A percentile compares a stretch with the other conserved stretches of the same genome.
These are phyloP conservation scores for Diaporthe amygdali DNA, from an alignment of 2,329 filamentous ascomycete genomes.

Conservation along the genomic window DNA sequence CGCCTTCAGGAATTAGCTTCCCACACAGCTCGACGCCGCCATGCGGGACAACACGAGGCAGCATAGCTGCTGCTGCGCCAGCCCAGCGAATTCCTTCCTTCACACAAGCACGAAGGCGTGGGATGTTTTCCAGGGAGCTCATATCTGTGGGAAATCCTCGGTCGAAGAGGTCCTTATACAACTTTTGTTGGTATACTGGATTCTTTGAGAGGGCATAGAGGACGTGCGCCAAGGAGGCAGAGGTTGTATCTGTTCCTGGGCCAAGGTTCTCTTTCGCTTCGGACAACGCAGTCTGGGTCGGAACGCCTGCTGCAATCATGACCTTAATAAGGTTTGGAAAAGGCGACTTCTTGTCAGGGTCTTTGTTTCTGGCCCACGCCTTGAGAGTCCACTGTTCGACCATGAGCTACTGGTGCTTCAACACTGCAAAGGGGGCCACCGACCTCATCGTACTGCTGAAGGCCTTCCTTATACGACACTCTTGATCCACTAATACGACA, in stretches of 20 bases:
- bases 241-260: constrained; percentile 38
- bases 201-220: constrained; percentile 35
- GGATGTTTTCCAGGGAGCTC: constrained; percentile 30
- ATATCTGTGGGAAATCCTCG: constrained; percentile 32
- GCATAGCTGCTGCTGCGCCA: constrained; percentile 33
- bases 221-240: constrained; percentile 36
- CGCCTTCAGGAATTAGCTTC: constrained; percentile 31
- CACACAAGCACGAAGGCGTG: constrained; percentile 31
- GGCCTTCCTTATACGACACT: neutral
- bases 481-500: neutral
- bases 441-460: neutral
- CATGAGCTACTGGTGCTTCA: neutral
- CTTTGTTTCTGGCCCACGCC: neutral
- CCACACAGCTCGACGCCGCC: constrained; percentile 31
- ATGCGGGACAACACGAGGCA: constrained; percentile 32
- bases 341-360: neutral
- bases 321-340: constrained; percentile 30
- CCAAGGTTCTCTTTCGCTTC: constrained; percentile 38
- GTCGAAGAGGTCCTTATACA: constrained; percentile 30
- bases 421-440: neutral
- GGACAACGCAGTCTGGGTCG: constrained; percentile 31
- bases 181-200: constrained; percentile 29
- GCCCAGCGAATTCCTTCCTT: constrained; percentile 36
- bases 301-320: constrained; percentile 29
- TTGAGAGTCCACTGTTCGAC: neutral